Base-by-base conservation (phyloP, 2,329 filamentous ascomycete genomes). In the Ceratocystis smalleyi region DNA sequence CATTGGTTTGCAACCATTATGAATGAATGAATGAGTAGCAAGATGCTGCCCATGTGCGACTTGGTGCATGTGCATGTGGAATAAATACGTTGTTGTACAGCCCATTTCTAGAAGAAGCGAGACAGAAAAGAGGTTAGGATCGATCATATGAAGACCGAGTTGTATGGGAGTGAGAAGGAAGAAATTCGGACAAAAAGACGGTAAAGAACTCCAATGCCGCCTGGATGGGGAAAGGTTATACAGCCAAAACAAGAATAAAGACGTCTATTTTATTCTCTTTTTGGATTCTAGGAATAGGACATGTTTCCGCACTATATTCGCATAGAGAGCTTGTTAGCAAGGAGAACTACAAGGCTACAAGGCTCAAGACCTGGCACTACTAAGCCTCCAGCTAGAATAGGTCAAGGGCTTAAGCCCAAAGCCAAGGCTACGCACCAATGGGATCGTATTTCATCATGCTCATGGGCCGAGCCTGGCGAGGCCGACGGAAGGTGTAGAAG, bases 391-490 rank as follows among this genome's bases (percentile, higher is more conserved):
- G 45, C 19, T 49, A 2, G 19, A 40, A 12, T 40, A 40, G 35
- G 10, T 3, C 10, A 40, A 40, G 5, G 35, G 35, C 12, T 40
- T 40, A 12, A 40, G n/a, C 45, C 51, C 27, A 27, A 55, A 15
- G 27, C n/a, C 22, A 57, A 45, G 32, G 15, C 2, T 57, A 62
- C 73, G 69, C 84, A 95, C 89, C 87, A 69, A 99, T 91, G 51
- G 94, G 94, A 74, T 99, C 94, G 77, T 99, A 99, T 80, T 99
- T 99, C 71, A 99, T 79, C 90, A 99, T 94, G 78, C 91, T 95
- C 77, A 99, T 83, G 65, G 95, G 91, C 55, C 87, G 81, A 68
- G 91, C 81, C 35, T 83, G 82, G 70, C 94, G 86, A 12, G 91
- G 91, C 66, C 95, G 86, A 70, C 87, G 81, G 75, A 95, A 85